Conservation (phyloP, 129 eudicot species). For the Flaveria trinervia region DNA sequence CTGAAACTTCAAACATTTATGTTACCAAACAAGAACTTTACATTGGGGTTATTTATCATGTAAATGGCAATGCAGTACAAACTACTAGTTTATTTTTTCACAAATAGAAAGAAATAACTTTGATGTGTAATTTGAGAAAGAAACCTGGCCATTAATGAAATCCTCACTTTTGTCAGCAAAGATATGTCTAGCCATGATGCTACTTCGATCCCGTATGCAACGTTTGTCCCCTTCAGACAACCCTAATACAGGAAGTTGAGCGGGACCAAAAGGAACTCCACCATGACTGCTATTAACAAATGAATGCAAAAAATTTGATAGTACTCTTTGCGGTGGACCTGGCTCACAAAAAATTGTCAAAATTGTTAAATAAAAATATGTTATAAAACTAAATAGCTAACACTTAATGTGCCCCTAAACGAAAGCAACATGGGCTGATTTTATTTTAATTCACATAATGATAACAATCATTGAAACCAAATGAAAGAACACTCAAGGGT, state of each 20-base stretch:
- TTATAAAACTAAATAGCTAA: neutral
- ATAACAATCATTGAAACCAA: neutral
- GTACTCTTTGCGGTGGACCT: conserved; percentile 94
- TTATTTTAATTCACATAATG: conserved; percentile 3
- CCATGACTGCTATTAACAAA: conserved; percentile 83
- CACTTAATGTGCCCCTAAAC: neutral
- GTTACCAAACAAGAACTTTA: neutral
- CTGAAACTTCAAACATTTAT: neutral
- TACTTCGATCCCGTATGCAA: conserved; percentile 96
- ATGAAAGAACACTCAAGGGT: neutral
- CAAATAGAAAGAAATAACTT: neutral
- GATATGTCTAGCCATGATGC: conserved; percentile 96
- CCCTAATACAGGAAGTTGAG: conserved; percentile 81
- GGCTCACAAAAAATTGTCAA: conserved; percentile 18
- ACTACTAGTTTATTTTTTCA: neutral
- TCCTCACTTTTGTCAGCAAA: conserved; percentile 92
- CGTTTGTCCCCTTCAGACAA: conserved; percentile 90
- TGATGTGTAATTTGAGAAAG: conserved; percentile 13
- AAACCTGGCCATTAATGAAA: conserved; percentile 84
- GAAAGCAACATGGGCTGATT: conserved; percentile 5
- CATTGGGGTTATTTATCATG: conserved; percentile 1
- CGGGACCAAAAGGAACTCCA: conserved; percentile 75
- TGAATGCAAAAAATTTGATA: conserved; percentile 84
- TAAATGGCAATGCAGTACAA: neutral
- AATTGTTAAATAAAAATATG: conserved; percentile 24